Percentiles rank a stretch among this genome's conserved stretches.
Conservation (phyloP, 2,329 filamentous ascomycete genomes). For the Neofusicoccum umdonicola region DNA sequence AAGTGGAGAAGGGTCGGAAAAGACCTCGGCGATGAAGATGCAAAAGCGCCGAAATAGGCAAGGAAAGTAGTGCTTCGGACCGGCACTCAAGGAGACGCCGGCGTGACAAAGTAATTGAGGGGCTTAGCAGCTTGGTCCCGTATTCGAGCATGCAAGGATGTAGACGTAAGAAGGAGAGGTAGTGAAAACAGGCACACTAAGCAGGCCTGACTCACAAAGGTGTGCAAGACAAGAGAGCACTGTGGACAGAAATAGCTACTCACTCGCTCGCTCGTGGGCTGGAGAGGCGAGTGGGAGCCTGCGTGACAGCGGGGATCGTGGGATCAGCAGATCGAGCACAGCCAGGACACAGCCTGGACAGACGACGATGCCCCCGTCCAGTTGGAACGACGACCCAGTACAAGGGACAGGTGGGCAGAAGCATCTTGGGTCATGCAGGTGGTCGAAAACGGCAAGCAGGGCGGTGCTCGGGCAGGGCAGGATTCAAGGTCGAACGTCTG, state of each 20-base stretch:
- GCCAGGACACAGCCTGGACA: neutral
- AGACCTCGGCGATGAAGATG: neutral
- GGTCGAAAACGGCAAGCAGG: neutral
- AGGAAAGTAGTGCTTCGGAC: neutral
- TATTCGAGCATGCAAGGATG: neutral
- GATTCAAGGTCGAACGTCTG: slow-evolving; percentile 1
- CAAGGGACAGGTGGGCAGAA: neutral
- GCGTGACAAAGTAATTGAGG: neutral
- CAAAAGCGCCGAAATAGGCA: neutral
- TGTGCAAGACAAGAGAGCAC: too few species aligned
- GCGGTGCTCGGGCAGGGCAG: neutral
- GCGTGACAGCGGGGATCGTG: neutral
- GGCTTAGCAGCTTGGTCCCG: neutral
- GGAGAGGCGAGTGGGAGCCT: neutral
- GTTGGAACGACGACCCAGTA: neutral
- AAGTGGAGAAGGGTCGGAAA: too few species aligned
- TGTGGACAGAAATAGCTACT: too few species aligned
- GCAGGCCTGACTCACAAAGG: neutral
- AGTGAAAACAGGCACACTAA: neutral
- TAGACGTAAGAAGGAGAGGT: neutral
- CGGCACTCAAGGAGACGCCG: neutral
- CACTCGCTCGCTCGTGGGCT: too few species aligned
- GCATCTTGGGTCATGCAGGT: neutral
- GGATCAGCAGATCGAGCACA: neutral
- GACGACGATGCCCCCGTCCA: too few species aligned